These are phyloP conservation scores for Talaromyces sp. DNA, from an alignment of 2,329 filamentous ascomycete genomes.

Conservation along the genomic window DNA sequence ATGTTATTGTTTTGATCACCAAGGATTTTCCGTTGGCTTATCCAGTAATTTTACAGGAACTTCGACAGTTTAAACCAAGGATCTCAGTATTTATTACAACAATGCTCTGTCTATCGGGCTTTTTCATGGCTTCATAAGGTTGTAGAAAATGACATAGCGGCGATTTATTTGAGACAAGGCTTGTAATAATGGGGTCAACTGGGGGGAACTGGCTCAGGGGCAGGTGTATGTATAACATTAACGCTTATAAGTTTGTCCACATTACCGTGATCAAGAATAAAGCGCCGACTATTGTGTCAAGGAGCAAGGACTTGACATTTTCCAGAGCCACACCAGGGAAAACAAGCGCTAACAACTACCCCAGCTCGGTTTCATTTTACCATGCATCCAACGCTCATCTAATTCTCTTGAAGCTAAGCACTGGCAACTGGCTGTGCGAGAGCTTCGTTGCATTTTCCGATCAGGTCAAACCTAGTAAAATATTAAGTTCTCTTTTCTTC, in stretches of 20 bases:
- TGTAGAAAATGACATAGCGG: no score
- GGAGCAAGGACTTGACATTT: background rate
- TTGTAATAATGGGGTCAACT: no score
- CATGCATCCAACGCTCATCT: background rate
- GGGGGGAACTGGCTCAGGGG: no score
- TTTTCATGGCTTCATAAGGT: no score
- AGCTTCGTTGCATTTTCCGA: background rate
- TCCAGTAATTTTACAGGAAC: no score
- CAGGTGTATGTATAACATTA: no score
- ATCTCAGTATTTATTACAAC: no score
- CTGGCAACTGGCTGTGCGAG: background rate
- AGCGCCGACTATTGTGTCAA: background rate
- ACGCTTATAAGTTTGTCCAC: no score
- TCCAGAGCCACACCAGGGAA: background rate
- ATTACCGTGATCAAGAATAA: background rate
- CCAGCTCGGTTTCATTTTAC: background rate
- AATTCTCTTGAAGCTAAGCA: background rate
- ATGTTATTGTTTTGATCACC: background rate
- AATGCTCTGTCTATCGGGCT: no score
- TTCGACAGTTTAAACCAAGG: no score
- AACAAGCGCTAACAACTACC: background rate
- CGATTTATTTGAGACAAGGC: no score
- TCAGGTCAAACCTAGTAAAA: background rate
- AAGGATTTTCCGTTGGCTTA: no score
- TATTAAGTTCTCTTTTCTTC: background rate